Evolutionary conservation across 371 early-diverging fungal species (phyloP).

Genomic region (Umbelopsis sp.): DNA sequence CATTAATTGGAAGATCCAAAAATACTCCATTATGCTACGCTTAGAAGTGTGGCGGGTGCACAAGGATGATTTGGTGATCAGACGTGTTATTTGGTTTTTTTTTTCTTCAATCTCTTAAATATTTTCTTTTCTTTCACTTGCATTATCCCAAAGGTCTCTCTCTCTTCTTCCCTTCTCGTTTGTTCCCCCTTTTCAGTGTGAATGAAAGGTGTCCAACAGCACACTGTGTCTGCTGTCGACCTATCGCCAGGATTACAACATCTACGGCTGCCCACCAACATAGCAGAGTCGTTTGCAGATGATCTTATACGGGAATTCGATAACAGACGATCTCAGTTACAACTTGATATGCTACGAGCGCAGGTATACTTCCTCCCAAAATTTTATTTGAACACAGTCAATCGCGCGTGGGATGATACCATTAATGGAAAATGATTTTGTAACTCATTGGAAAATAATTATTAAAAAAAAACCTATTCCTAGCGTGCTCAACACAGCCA

Average conservation of each 20-base stretch:
- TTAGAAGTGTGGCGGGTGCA: constrained; percentile 15
- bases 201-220: constrained; percentile 15
- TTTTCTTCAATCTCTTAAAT: not conserved
- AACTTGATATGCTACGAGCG: constrained; percentile 4
- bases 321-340: constrained; percentile 20
- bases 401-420: constrained; percentile 10
- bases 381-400: not conserved
- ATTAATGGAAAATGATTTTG: constrained; percentile 10
- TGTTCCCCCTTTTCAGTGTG: not conserved
- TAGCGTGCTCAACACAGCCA: constrained; percentile 1
- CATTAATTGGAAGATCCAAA: no score
- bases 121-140: constrained; percentile 6
- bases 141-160: constrained; percentile 1
- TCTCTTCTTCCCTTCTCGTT: constrained; percentile 1
- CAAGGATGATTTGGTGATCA: constrained; percentile 12
- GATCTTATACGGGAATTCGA: constrained; percentile 34
- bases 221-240: constrained; percentile 17
- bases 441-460: constrained; percentile 2
- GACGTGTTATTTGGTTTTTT: constrained; percentile 13
- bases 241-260: constrained; percentile 2
- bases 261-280: constrained; percentile 36
- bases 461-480: no score
- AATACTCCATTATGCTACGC: not conserved
- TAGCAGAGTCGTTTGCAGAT: constrained; percentile 34
- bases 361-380: constrained; percentile 3